A percentile compares a stretch with the other conserved stretches of the same genome.
phyloP scores from a whole-genome alignment of 2,329 filamentous ascomycete genomes.

The Claviceps fusiformis region DNA sequence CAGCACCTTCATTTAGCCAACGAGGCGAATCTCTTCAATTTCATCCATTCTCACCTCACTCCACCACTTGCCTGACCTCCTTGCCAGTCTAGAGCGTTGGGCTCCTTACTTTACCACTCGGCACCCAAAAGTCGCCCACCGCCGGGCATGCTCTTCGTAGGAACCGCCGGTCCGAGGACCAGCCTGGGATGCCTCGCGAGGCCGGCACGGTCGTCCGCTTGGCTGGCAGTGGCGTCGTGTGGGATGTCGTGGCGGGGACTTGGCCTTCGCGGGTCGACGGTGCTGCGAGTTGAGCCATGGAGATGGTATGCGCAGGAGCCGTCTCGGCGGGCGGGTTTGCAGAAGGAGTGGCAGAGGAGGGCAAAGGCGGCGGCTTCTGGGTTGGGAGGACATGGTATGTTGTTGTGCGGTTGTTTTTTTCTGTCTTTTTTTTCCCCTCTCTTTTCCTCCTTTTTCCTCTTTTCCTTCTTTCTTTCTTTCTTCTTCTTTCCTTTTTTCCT shows the following conservation, averaged over 20 bases:
- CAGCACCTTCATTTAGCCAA: too few species aligned
- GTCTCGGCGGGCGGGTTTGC: neutral
- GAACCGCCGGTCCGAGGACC: neutral
- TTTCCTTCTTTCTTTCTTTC: too few species aligned
- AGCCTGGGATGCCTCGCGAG: neutral
- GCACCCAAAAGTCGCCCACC: neutral
- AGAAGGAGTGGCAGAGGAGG: constrained; percentile 5
- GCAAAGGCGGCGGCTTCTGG: constrained; percentile 11
- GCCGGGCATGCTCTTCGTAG: neutral
- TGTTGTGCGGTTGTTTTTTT: too few species aligned
- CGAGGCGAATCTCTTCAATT: too few species aligned
- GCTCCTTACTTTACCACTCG: neutral
- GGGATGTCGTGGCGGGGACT: neutral
- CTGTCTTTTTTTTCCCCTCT: too few species aligned
- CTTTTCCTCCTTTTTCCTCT: neutral
- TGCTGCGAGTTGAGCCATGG: neutral
- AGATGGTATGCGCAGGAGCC: neutral
- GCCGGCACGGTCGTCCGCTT: neutral
- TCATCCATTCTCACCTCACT: too few species aligned
- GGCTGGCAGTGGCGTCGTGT: neutral
- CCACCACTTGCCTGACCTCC: too few species aligned
- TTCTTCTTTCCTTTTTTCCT: too few species aligned
- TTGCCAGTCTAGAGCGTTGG: too few species aligned
- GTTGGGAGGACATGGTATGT: neutral
- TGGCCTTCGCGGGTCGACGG: neutral